Conservation (phyloP, 2,329 filamentous ascomycete genomes). For the Gaeumannomyces sp. region DNA sequence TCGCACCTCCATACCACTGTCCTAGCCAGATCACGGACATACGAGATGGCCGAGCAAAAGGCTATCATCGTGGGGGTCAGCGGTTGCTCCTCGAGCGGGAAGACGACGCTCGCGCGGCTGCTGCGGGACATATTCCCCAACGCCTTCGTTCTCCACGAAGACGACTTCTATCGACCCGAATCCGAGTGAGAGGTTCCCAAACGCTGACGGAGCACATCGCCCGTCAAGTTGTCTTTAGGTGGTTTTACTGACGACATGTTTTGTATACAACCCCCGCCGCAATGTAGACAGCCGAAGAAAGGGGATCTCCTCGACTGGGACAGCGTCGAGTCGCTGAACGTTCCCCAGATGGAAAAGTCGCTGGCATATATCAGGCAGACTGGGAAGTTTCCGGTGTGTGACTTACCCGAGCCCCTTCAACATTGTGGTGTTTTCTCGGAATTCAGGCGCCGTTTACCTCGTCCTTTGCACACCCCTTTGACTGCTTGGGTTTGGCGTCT, state of each 20-base stretch:
- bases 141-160: conserved; percentile 82
- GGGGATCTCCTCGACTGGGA: conserved; percentile 82
- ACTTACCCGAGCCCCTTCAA: conserved; percentile 16
- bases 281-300: conserved; percentile 45
- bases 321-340: conserved; percentile 70
- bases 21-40: background rate
- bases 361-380: conserved; percentile 64
- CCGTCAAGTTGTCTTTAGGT: background rate
- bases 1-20: background rate
- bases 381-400: conserved; percentile 57
- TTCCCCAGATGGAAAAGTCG: conserved; percentile 59
- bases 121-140: conserved; percentile 74
- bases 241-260: background rate
- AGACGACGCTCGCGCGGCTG: conserved; percentile 85
- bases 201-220: too few relatives aligned
- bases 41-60: conserved; percentile 30
- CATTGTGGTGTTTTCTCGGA: conserved; percentile 14
- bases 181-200: conserved; percentile 43
- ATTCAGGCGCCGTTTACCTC: background rate
- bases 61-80: conserved; percentile 73
- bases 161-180: conserved; percentile 91
- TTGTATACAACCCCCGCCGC: background rate
- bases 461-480: conserved; percentile 3
- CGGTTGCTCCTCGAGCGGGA: conserved; percentile 87
- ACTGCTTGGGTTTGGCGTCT: background rate